Evolutionary conservation across 2,329 filamentous ascomycete species (phyloP).

Genomic region (Sclerotinia spermophila): DNA sequence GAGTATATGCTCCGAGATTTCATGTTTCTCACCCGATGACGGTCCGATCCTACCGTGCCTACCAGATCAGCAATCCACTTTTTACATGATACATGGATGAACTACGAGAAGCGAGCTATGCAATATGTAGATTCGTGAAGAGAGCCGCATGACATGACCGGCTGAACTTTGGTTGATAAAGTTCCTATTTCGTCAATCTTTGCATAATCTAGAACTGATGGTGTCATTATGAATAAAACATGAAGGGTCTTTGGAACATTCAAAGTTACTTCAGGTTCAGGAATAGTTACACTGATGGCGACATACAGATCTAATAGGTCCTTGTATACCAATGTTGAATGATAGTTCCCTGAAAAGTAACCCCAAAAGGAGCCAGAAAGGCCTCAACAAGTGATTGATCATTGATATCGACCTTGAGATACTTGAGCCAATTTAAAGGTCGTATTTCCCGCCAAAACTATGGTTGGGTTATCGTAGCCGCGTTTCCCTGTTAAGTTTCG

Average conservation of each 20-base stretch:
- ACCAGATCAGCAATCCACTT: not conserved
- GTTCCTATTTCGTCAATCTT: conserved; percentile 11
- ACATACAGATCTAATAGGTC: not conserved
- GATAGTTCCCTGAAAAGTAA: not conserved
- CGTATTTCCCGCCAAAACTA: not conserved
- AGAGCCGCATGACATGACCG: conserved; percentile 11
- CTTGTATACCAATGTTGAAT: not conserved
- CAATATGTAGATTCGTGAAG: not conserved
- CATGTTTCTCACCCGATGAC: conserved; percentile 4
- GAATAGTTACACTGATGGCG: not conserved
- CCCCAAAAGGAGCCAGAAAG: not conserved
- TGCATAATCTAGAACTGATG: conserved; percentile 1
- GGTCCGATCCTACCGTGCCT: conserved; percentile 10
- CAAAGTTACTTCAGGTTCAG: not conserved
- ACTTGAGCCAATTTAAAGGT: not conserved
- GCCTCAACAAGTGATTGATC: not conserved
- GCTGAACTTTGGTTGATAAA: conserved; percentile 7
- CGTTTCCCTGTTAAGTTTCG: not conserved
- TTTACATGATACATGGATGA: conserved; percentile 1
- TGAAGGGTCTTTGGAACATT: not conserved
- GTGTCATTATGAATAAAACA: not conserved
- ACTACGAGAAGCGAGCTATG: not conserved
- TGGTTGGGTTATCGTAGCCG: conserved; percentile 3
- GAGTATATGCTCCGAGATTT: not conserved
- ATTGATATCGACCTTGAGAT: not conserved